Conservation (phyloP, 352 stramenopile species). For the Aphanomyces stellatus region DNA sequence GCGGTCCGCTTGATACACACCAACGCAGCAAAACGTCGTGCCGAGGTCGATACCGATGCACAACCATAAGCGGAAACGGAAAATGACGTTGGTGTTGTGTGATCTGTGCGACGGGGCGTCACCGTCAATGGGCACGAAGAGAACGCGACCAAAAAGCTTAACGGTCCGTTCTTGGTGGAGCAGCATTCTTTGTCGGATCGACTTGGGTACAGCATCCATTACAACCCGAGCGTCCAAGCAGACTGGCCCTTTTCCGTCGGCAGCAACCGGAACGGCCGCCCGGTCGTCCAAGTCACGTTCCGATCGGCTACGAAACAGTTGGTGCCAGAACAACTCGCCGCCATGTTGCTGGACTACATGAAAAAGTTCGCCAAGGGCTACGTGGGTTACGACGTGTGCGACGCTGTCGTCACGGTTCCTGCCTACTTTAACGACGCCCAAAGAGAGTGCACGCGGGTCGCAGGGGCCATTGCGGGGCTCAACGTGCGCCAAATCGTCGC, state of each 20-base stretch:
- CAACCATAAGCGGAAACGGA: too few species aligned
- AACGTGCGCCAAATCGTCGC: conserved; percentile 96
- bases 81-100: too few species aligned
- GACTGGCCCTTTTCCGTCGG: too few species aligned
- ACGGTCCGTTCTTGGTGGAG: too few species aligned
- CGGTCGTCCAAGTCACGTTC: conserved; percentile 83
- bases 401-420: conserved; percentile 91
- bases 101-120: too few species aligned
- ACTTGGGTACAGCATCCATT: too few species aligned
- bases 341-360: conserved; percentile 74
- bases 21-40: conserved; percentile 32
- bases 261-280: too few species aligned
- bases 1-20: conserved; percentile 26
- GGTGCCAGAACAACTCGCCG: conserved; percentile 83
- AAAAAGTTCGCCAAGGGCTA: conserved; percentile 73
- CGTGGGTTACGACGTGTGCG: conserved; percentile 48
- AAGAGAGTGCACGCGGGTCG: conserved; percentile 90
- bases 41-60: conserved; percentile 37
- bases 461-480: conserved; percentile 83
- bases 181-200: too few species aligned
- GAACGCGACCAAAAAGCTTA: too few species aligned
- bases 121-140: too few species aligned
- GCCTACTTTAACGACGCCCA: conserved; percentile 95
- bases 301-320: conserved; percentile 68
- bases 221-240: too few species aligned